Base-by-base conservation (phyloP, 306 rosid genomes). In the Chamaecrista fasciculata region DNA sequence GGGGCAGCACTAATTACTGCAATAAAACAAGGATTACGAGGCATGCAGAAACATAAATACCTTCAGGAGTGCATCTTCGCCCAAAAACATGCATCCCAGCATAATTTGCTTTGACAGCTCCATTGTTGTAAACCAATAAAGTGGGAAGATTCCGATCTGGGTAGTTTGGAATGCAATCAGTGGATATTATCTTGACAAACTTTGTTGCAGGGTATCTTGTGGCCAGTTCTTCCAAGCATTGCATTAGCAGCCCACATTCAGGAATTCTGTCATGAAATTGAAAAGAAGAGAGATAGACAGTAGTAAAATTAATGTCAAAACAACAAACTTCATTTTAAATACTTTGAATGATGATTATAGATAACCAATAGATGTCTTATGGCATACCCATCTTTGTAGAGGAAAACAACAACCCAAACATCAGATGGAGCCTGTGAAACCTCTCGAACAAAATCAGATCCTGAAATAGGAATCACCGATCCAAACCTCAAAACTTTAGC, bases 361-460 rank as follows among this genome's bases (percentile, higher is more conserved):
- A n/a, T 18, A 62, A 18, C 51, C 18, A 33, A 10, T 33, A 25
- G 9, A 66, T 68, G 59, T 31, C 73, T 16, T n/a, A 29, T 53
- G 56, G 47, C 48, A 69, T 88, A 91, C 97, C 97, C 97, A 50
- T 94, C 97, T 76, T 94, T 94, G 82, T 90, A 88, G 46, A 94
- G 97, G 76, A 90, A 63, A 37, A 94, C 98, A 57, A 94, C 98
- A 70, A 94, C 98, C 98, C 98, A 90, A 72, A 94, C 96, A 74
- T 94, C 98, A 59, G 98, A 74, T 34, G 96, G 88, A 79, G 98
- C 98, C 66, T 90, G 98, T 0, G 97, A 94, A 67, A 94, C 98
- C 83, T 94, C 98, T 15, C 98, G 96, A 81, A 90, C 81, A 11
- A 94, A 94, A 82, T 94, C 98, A 26, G 98, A 83, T 69, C 98